Conservation (phyloP, 108 stramenopile genomes). For the Fistulifera solaris region DNA sequence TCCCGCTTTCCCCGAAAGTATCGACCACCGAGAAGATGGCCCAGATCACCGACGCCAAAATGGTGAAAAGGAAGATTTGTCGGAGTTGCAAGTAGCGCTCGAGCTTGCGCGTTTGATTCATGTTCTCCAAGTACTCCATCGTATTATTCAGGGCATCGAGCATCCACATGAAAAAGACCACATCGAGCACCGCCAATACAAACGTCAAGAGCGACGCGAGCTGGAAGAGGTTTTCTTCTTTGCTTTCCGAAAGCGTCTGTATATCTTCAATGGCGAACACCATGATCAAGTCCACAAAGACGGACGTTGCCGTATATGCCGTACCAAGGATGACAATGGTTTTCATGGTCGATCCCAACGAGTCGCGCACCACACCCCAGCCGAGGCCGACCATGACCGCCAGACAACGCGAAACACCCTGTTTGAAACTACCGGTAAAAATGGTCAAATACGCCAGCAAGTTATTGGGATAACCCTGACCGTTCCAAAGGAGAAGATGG, state of each 20-base stretch:
- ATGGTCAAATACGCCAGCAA: constrained; percentile 60
- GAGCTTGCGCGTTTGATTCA: constrained; percentile 71
- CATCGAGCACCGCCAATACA: constrained; percentile 48
- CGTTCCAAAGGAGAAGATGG: constrained; percentile 79
- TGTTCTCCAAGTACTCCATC: constrained; percentile 78
- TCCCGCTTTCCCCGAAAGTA: constrained; percentile 48
- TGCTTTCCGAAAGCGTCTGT: constrained; percentile 41
- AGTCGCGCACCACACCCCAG: constrained; percentile 80
- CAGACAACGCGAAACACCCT: constrained; percentile 66
- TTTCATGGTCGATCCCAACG: constrained; percentile 53
- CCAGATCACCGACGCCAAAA: constrained; percentile 72
- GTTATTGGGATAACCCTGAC: constrained; percentile 61
- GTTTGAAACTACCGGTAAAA: constrained; percentile 61
- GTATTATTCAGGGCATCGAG: constrained; percentile 70
- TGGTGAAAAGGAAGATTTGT: constrained; percentile 60
- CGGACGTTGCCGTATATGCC: constrained; percentile 45
- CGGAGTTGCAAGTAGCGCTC: constrained; percentile 69
- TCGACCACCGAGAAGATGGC: constrained; percentile 74
- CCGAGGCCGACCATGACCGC: constrained; percentile 76
- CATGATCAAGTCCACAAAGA: constrained; percentile 55
- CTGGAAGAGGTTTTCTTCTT: constrained; percentile 66
- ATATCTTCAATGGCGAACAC: constrained; percentile 64
- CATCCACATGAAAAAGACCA: constrained; percentile 78
- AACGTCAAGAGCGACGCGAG: constrained; percentile 62
- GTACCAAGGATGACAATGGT: constrained; percentile 51